Percentiles rank a stretch among this genome's conserved stretches.
Evolutionary conservation across 2,329 filamentous ascomycete genomes (phyloP).

Genomic region (Pseudogymnoascus sp.): DNA sequence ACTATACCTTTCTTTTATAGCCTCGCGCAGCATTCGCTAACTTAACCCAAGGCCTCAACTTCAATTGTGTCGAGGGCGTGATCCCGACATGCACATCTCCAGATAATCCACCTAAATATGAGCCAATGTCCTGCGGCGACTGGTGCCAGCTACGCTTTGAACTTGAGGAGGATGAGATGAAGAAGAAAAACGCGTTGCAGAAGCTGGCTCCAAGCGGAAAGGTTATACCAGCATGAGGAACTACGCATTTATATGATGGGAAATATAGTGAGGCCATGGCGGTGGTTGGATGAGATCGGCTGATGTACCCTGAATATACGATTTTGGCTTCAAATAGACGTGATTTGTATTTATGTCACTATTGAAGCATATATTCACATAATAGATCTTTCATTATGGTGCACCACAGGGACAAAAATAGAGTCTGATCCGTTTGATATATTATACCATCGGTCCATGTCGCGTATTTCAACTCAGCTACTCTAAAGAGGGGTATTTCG

Average conservation of each 20-base stretch:
- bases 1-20: background rate
- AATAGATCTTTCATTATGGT: background rate
- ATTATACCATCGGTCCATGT: background rate
- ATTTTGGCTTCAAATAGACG: background rate
- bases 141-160: slow-evolving; percentile 29
- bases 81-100: slow-evolving; percentile 39
- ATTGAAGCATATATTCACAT: background rate
- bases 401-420: background rate
- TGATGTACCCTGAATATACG: background rate
- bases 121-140: slow-evolving; percentile 43
- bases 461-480: background rate
- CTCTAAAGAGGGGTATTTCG: background rate
- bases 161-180: slow-evolving; percentile 21
- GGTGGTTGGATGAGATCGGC: too few species aligned
- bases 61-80: slow-evolving; percentile 41
- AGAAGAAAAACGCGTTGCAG: slow-evolving; percentile 17
- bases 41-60: slow-evolving; percentile 36
- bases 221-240: slow-evolving; percentile 18
- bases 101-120: slow-evolving; percentile 40
- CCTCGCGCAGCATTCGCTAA: background rate
- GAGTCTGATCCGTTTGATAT: background rate
- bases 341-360: background rate
- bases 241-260: background rate
- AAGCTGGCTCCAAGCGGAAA: slow-evolving; percentile 23
- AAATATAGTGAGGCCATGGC: too few species aligned